Base-by-base conservation (phyloP, 2,329 filamentous ascomycete species). In the Hypomyces perniciosus region DNA sequence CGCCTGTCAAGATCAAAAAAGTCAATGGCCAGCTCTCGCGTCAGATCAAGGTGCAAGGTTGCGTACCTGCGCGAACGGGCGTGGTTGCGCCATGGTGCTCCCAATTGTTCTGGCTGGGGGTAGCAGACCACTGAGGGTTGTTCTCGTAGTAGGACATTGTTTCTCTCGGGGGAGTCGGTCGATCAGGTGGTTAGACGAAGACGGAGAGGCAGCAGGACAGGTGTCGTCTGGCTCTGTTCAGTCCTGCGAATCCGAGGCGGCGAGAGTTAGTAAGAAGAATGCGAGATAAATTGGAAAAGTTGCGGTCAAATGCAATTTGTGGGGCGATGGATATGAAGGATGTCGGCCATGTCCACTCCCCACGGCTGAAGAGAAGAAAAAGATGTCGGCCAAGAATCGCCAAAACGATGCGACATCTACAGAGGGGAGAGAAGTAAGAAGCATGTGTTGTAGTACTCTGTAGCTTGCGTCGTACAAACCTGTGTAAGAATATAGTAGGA, bases 1-100 rank as follows among this genome's bases (percentile, higher is more conserved):
- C 82, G 71, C 86, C 87, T 89, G 68, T 57, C 62, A 41, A 28
- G 37, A 42, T 45, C 43, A 30, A 34, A 3, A n/a, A 8, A 49
- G 57, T 44, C 46, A 30, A 27, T 35, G 41, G 20, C 26, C 37
- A 39, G 9, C 10, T 46, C 44, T 20, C 29, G 37, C 13, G 48
- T 2, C 12, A 9, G 30, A 27, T 20, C 27, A 12, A 33, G 48
- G 54, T 46, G 53, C 56, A 50, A 55, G 20, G 20, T 20, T 20
- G 20, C 60, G 34, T 67, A 71, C 68, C 70, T 55, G 68, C 62
- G 52, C 72, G 70, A 48, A 66, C 65, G 52, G 72, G 70, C 54
- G 72, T 70, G 33, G 66, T 61, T 35, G 67, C 60, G 48, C 69
- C 68, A 58, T 74, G 72, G 54, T 72, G 71, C n/a, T 74, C 72